These are phyloP conservation scores for Coemansia sp. DNA, from an alignment of 192 early-diverging fungal species.

Conservation along the genomic window DNA sequence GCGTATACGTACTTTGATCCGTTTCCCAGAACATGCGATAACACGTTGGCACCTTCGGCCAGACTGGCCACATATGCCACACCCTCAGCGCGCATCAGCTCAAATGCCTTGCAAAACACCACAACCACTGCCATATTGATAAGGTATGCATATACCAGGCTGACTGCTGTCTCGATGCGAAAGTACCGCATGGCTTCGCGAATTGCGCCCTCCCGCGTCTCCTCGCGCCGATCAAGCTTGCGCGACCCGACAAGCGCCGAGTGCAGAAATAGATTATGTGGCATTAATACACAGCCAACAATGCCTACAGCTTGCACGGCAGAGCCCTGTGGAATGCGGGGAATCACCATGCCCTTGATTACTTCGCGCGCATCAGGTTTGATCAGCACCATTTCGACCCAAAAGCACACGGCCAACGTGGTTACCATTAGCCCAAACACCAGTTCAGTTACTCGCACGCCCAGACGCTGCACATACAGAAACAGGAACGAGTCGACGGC, in stretches of 20 bases:
- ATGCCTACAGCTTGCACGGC: slow-evolving; percentile 69
- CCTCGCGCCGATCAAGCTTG: slow-evolving; percentile 52
- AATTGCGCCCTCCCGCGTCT: slow-evolving; percentile 59
- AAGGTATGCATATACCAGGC: slow-evolving; percentile 63
- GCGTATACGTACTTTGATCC: slow-evolving; percentile 76
- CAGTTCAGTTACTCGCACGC: slow-evolving; percentile 70
- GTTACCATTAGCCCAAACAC: slow-evolving; percentile 74
- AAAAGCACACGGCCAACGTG: slow-evolving; percentile 75
- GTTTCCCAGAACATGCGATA: slow-evolving; percentile 63
- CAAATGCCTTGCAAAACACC: slow-evolving; percentile 61
- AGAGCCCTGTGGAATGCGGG: slow-evolving; percentile 59
- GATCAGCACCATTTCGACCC: slow-evolving; percentile 68
- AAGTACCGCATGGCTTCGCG: slow-evolving; percentile 73
- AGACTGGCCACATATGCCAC: slow-evolving; percentile 41
- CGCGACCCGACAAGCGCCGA: slow-evolving; percentile 73
- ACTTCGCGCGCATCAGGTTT: slow-evolving; percentile 57
- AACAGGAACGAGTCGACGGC: slow-evolving; percentile 80
- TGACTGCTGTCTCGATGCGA: slow-evolving; percentile 61
- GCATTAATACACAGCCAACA: slow-evolving; percentile 77
- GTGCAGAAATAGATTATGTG: slow-evolving; percentile 89
- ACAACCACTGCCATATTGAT: slow-evolving; percentile 75
- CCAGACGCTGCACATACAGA: slow-evolving; percentile 65
- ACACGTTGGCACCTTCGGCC: slow-evolving; percentile 56
- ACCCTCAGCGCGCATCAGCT: slow-evolving; percentile 56
- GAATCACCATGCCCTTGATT: slow-evolving; percentile 61